Conservation (phyloP, 495 filamentous ascomycete genomes). For the Polyplosphaeria fusca region DNA sequence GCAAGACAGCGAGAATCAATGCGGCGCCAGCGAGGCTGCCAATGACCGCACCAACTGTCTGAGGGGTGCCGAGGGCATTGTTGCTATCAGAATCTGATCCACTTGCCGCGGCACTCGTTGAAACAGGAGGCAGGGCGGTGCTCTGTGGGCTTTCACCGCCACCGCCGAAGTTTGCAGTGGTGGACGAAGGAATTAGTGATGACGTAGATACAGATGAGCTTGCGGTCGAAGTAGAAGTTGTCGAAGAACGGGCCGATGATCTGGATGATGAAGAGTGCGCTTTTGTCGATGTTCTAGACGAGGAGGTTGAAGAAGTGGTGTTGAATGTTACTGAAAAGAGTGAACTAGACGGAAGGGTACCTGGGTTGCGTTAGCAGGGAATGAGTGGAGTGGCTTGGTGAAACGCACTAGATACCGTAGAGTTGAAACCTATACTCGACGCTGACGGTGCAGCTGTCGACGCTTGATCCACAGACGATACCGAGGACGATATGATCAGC, state of each 20-base stretch:
- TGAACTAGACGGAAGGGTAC: neutral
- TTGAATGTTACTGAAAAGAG: neutral
- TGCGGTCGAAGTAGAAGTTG: neutral
- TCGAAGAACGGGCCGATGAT: constrained; percentile 1
- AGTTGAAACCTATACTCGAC: constrained; percentile 3
- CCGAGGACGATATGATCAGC: neutral
- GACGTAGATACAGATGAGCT: neutral
- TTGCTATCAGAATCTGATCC: neutral
- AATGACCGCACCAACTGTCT: constrained; percentile 31
- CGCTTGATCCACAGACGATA: neutral
- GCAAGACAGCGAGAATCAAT: constrained; percentile 16
- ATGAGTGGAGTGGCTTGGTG: neutral
- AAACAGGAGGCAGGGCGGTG: neutral
- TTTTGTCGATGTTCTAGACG: neutral
- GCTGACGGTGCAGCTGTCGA: neutral
- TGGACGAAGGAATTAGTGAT: neutral
- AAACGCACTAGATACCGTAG: constrained; percentile 7
- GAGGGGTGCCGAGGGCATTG: constrained; percentile 19
- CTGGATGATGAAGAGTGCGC: neutral
- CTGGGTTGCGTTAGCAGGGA: neutral
- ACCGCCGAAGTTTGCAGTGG: neutral
- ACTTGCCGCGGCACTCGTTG: constrained; percentile 1
- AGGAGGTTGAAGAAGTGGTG: neutral
- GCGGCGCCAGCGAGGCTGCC: constrained; percentile 31
- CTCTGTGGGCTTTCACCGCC: neutral